Evolutionary conservation across 202 grass and related monocot species (phyloP), one percentile per base, ranked within the genome.

Genomic region (Cymbopogon flexuosus): DNA sequence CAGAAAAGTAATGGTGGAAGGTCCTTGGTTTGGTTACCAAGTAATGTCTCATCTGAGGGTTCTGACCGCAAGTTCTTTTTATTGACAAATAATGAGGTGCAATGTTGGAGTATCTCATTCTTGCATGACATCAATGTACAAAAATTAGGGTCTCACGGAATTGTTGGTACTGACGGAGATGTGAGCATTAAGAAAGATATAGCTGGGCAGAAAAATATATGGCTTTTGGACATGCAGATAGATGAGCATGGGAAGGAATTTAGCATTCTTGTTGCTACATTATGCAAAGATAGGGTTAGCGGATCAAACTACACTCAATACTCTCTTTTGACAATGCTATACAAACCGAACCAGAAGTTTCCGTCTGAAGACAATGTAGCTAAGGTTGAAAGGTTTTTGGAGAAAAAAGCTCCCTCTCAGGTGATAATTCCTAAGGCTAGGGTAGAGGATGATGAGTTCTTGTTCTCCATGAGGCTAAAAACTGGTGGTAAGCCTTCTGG

Each of bases 211-310:
- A 98, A 98, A 73, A 89, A 94, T 40, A 90, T 98, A 16, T 98
- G 95, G 95, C 92, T 98, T 89, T 90, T 98, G 87, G 95, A 98
- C 82, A 91, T 98, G 90, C 95, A 98, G 66, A 73, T 94, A 84
- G 92, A 93, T 79, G 88, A 91, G 40, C 66, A 58, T 73, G 95
- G 88, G 31, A 98, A 85, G 75, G 95, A 98, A 79, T 85, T 94
- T 68, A 85, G 39, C 80, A 91, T 98, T 84, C 92, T 98, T 82
- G 88, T 94, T 90, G 95, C 95, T 91, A 98, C 92, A 66, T 93
- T 92, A n/a, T 98, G 92, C 79, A 98, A 98, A 89, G 95, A 98
- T 89, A 88, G 95, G 74, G 90, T 90, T 30, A 98, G 92, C 59
- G 93, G 95, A 77, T 98, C 95, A 86, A 98, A 84, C 67, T 98